Base-by-base conservation (phyloP, 352 stramenopile species). In the Phytopythium litorale region DNA sequence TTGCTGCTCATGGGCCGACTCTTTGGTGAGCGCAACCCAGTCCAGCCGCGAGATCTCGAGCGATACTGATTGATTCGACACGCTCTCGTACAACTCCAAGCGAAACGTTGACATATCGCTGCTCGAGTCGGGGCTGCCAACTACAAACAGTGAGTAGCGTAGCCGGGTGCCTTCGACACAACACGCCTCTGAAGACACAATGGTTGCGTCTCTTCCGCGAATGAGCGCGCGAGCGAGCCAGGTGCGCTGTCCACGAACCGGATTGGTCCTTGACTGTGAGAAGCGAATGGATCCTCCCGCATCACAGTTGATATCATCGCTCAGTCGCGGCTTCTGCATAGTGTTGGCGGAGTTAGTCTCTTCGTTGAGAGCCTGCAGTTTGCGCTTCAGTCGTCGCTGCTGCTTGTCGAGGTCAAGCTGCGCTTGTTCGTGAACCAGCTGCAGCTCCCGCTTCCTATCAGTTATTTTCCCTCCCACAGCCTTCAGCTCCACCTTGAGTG, bases 401-500 rank as follows among this genome's bases (percentile, higher is more conserved):
- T 49, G 48, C 37, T 67, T 66, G 16, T 66, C 60, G 0, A 40
- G 63, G 11, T 62, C 64, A 23, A 68, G 9, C 9, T 72, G 55
- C n/a, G 73, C 71, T 9, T 67, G 65, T 28, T 84, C 77, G 4
- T 60, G 63, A 0, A 63, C 46, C 7, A 55, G 12, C 32, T 72
- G 58, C 23, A 63, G 64, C 51, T 72, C 65, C 46, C 54, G 57
- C 32, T 66, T 84, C 45, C 58, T 70, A 13, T 42, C 64, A 4
- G 50, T 21, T 23, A 69, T 42, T n/a, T 75, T 65, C 13, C 37
- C 33, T 21, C 16, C 19, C n/a, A 70, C 15, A 45, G 49, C 32
- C 58, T 87, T 86, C 32, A 70, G 58, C 30, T 87, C 71, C 4
- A 63, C 64, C 56, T 86, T 89, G 19, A 87, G 65, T 11, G 63